A percentile compares a stretch with the other conserved stretches of the same genome.
Evolutionary conservation across 495 filamentous ascomycete species (phyloP).

Genomic region (Elaphomyces granulatus): DNA sequence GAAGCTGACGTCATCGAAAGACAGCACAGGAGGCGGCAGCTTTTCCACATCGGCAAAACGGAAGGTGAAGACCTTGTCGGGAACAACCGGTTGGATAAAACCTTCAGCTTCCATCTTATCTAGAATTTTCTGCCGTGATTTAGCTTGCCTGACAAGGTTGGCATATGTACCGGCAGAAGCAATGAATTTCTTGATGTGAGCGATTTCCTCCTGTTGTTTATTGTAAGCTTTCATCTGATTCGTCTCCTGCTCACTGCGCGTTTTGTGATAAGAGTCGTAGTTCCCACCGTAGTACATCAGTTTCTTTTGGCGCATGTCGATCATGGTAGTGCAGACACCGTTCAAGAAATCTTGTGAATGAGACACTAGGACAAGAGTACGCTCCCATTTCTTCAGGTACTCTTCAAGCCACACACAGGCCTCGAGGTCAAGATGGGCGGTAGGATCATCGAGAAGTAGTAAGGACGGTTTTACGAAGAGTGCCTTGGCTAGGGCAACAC

Average conservation of each 20-base stretch:
- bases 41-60: slow-evolving; percentile 98
- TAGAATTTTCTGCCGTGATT: slow-evolving; percentile 98
- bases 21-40: slow-evolving; percentile 88
- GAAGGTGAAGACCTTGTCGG: slow-evolving; percentile 92
- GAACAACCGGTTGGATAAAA: slow-evolving; percentile 79
- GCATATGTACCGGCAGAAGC: slow-evolving; percentile 98
- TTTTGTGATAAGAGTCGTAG: slow-evolving; percentile 98
- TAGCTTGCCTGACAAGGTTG: slow-evolving; percentile 97
- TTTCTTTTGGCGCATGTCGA: slow-evolving; percentile 85
- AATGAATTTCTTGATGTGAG: slow-evolving; percentile 99
- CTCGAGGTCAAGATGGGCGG: slow-evolving; percentile 97
- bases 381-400: slow-evolving; percentile 99
- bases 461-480: slow-evolving; percentile 97
- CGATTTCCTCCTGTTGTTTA: slow-evolving; percentile 98
- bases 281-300: slow-evolving; percentile 99
- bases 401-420: slow-evolving; percentile 99
- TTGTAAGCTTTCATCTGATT: slow-evolving; percentile 98
- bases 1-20: slow-evolving; percentile 94
- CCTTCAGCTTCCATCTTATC: slow-evolving; percentile 99
- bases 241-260: slow-evolving; percentile 79
- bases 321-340: slow-evolving; percentile 97
- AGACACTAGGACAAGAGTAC: slow-evolving; percentile 92
- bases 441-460: slow-evolving; percentile 93
- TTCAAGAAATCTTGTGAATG: slow-evolving; percentile 99
- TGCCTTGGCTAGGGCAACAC: slow-evolving; percentile 92